Percentiles rank a stretch among this genome's conserved stretches.
Conservation (phyloP, 805 yeast species). For the Candida ovalis region DNA sequence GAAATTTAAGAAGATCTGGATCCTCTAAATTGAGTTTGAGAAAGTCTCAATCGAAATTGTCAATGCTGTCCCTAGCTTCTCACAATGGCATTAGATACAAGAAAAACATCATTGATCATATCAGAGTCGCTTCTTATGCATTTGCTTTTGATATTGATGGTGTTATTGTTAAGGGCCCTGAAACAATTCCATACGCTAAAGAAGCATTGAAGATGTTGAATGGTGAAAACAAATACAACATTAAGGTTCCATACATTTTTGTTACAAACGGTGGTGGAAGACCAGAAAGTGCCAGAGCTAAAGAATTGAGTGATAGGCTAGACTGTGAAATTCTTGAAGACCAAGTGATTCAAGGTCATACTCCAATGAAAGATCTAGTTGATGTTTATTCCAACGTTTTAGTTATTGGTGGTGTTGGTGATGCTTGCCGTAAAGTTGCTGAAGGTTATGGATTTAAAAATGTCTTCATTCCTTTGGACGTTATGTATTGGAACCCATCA, state of each 20-base stretch:
- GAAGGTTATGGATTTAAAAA: slow-evolving; percentile 78
- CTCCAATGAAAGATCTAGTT: slow-evolving; percentile 85
- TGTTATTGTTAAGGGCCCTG: slow-evolving; percentile 80
- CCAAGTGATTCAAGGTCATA: slow-evolving; percentile 89
- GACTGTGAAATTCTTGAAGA: slow-evolving; percentile 59
- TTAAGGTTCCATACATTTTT: slow-evolving; percentile 77
- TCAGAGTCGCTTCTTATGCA: slow-evolving; percentile 75
- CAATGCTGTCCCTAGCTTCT: slow-evolving; percentile 22
- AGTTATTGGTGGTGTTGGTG: slow-evolving; percentile 88
- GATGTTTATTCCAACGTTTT: slow-evolving; percentile 65
- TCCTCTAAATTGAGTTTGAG: slow-evolving; percentile 16
- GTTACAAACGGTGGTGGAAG: slow-evolving; percentile 94
- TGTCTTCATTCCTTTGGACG: slow-evolving; percentile 78
- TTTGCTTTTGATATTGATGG: slow-evolving; percentile 95
- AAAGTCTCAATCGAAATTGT: slow-evolving; percentile 24
- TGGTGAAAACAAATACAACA: slow-evolving; percentile 73
- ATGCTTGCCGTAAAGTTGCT: slow-evolving; percentile 79
- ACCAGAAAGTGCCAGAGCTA: slow-evolving; percentile 70
- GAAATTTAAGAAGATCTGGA: slow-evolving; percentile 14
- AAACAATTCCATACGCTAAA: slow-evolving; percentile 76
- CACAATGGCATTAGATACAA: slow-evolving; percentile 40
- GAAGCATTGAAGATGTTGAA: slow-evolving; percentile 69
- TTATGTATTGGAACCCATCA: slow-evolving; percentile 82
- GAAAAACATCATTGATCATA: slow-evolving; percentile 59
- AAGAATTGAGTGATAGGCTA: slow-evolving; percentile 62